Percentiles rank a stretch among this genome's conserved stretches.
phyloP scores from a whole-genome alignment of 371 early-diverging fungal species.

The Gilbertella persicaria region DNA sequence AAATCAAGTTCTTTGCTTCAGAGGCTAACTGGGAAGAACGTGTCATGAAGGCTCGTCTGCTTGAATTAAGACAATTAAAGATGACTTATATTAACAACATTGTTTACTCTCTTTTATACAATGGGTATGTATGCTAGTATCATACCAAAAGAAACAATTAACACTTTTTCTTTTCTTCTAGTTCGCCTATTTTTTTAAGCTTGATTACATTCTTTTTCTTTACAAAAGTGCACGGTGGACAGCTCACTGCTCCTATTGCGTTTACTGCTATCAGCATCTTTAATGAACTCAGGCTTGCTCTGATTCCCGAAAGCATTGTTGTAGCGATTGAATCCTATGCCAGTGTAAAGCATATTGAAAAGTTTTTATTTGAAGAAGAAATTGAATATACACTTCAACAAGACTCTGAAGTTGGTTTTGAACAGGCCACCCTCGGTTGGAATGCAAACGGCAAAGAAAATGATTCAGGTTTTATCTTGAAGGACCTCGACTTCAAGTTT shows the following conservation, averaged over 20 bases:
- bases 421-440: slow-evolving; percentile 37
- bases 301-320: slow-evolving; percentile 60
- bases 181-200: too few species aligned
- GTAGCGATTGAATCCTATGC: too few species aligned
- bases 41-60: slow-evolving; percentile 41
- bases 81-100: slow-evolving; percentile 14
- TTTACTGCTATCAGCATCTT: slow-evolving; percentile 66
- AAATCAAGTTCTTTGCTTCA: slow-evolving; percentile 72
- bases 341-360: slow-evolving; percentile 63
- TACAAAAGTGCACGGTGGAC: slow-evolving; percentile 56
- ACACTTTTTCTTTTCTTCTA: too few species aligned
- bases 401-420: slow-evolving; percentile 40
- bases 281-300: slow-evolving; percentile 54
- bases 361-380: slow-evolving; percentile 74
- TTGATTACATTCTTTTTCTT: slow-evolving; percentile 62
- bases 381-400: slow-evolving; percentile 61
- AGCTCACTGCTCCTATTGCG: slow-evolving; percentile 63
- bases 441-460: background rate
- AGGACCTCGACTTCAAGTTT: slow-evolving; percentile 46
- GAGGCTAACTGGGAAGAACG: slow-evolving; percentile 38
- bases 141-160: too few species aligned
- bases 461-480: slow-evolving; percentile 31
- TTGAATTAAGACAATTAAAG: slow-evolving; percentile 50
- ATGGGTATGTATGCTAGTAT: too few species aligned
- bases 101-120: too few species aligned